Percentiles rank a stretch among this genome's conserved stretches.
Conservation (phyloP, 139 green algal species). For the Tetradesmus lagerheimii region DNA sequence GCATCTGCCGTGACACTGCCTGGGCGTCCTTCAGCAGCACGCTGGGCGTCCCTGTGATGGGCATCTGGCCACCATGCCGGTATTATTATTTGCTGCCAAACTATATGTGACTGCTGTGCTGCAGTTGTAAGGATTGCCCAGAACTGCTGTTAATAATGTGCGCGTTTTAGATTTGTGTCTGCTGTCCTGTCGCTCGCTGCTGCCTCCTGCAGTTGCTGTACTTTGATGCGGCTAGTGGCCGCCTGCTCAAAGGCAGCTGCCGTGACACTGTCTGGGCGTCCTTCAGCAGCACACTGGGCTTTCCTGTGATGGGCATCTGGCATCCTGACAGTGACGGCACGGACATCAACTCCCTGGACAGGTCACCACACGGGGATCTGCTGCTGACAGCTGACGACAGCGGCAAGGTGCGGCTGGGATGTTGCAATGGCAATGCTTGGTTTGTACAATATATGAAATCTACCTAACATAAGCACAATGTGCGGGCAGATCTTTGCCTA, state of each 20-base stretch:
- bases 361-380: conserved; percentile 40
- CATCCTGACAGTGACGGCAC: conserved; percentile 68
- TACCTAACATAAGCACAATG: too few relatives aligned
- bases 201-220: conserved; percentile 61
- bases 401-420: conserved; percentile 39
- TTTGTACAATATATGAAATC: too few relatives aligned
- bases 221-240: conserved; percentile 59
- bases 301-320: conserved; percentile 84
- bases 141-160: background rate
- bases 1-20: conserved; percentile 63
- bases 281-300: conserved; percentile 70
- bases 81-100: too few relatives aligned
- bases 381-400: conserved; percentile 58
- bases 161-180: background rate
- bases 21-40: conserved; percentile 65
- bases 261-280: conserved; percentile 62
- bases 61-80: conserved; percentile 73
- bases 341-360: conserved; percentile 64
- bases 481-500: too few relatives aligned
- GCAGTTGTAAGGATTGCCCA: background rate
- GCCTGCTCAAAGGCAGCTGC: conserved; percentile 60
- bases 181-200: background rate
- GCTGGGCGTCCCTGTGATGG: conserved; percentile 79
- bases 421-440: background rate
- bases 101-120: background rate